phyloP scores from a whole-genome alignment of 352 stramenopile species.

The Blastocystis sp. region DNA sequence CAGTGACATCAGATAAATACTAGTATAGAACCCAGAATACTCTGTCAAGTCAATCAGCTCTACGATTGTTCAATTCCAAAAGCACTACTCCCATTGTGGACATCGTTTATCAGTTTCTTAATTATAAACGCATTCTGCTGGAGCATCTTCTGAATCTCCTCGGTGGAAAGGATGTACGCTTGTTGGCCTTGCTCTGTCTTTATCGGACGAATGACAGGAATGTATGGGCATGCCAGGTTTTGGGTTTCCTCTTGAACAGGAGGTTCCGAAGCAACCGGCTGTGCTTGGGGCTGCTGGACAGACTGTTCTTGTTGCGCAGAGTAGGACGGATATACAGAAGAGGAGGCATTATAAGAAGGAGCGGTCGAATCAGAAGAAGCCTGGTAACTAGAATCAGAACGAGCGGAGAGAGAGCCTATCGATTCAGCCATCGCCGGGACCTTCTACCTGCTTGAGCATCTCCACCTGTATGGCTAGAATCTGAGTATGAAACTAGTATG shows the following conservation, averaged over 20 bases:
- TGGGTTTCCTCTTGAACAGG: no score
- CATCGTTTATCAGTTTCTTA: constrained; percentile 36
- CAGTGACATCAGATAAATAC: constrained; percentile 22
- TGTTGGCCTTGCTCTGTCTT: not conserved
- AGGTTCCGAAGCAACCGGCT: no score
- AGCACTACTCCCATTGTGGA: constrained; percentile 1
- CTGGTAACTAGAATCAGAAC: not conserved
- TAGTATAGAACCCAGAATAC: constrained; percentile 36
- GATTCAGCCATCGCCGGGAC: no score
- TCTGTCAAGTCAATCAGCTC: constrained; percentile 47
- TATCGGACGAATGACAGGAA: not conserved
- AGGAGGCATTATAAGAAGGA: not conserved
- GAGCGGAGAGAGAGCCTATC: not conserved
- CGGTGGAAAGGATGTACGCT: not conserved
- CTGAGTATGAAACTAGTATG: no score
- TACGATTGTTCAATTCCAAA: not conserved
- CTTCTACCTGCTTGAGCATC: no score
- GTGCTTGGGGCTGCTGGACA: no score
- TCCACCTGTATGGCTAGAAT: no score
- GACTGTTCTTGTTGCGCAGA: not conserved
- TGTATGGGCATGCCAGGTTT: not conserved
- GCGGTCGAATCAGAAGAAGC: not conserved
- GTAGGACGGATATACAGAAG: not conserved
- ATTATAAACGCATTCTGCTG: constrained; percentile 48
- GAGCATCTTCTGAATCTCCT: constrained; percentile 54